Evolutionary conservation across 192 early-diverging fungal genomes (phyloP).

Genomic region (Linderina pennispora): DNA sequence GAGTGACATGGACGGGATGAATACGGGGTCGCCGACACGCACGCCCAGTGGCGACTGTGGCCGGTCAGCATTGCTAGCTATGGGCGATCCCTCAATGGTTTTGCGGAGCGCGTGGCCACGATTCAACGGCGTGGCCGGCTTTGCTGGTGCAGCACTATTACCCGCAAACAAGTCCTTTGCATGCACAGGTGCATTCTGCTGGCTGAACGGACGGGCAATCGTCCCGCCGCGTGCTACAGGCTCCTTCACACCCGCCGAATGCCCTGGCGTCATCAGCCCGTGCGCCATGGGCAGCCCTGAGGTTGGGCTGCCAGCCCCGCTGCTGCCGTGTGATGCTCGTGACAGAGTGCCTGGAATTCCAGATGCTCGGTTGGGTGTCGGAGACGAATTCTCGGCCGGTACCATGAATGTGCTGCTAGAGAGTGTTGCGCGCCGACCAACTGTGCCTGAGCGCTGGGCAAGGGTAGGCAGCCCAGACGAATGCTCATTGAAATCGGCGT

Average conservation of each 20-base stretch:
- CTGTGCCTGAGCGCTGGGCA: conserved; percentile 20
- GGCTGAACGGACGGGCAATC: too few species aligned
- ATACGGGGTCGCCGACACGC: conserved; percentile 52
- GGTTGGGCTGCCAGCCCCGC: too few species aligned
- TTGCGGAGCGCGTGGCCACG: too few species aligned
- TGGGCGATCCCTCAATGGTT: too few species aligned
- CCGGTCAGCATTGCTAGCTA: background rate
- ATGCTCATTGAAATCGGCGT: conserved; percentile 12
- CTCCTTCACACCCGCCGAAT: too few species aligned
- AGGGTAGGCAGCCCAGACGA: conserved; percentile 20
- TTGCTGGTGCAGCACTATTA: too few species aligned
- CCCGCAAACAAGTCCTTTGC: too few species aligned
- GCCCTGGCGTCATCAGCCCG: too few species aligned
- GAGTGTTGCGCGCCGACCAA: conserved; percentile 27
- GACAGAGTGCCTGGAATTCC: conserved; percentile 8
- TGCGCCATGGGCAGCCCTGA: too few species aligned
- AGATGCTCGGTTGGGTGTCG: conserved; percentile 28
- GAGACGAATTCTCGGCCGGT: background rate
- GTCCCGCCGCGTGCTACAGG: too few species aligned
- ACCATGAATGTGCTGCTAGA: conserved; percentile 28
- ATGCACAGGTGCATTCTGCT: too few species aligned
- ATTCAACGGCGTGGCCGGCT: too few species aligned
- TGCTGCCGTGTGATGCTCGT: background rate
- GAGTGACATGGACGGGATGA: conserved; percentile 53
- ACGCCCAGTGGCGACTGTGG: conserved; percentile 9